Conservation (phyloP, 345 rosid species). For the Hirschfeldia incana region DNA sequence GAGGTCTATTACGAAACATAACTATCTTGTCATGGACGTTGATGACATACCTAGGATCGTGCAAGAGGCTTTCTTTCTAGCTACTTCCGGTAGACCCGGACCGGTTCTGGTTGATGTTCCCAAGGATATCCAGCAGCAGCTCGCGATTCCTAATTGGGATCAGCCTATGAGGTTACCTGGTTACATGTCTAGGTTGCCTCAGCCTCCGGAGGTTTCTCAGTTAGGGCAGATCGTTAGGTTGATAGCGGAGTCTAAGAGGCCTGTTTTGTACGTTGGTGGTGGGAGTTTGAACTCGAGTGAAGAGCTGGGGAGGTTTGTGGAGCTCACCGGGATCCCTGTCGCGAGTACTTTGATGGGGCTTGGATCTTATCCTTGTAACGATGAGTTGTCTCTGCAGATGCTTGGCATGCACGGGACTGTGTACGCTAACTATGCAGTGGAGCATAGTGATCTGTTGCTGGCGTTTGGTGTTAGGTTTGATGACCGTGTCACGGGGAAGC, state of each 20-base stretch:
- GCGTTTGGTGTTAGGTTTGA: conserved; percentile 98
- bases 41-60: conserved; percentile 89
- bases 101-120: conserved; percentile 91
- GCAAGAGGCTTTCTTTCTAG: conserved; percentile 78
- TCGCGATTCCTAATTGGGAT: conserved; percentile 80
- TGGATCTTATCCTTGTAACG: conserved; percentile 63
- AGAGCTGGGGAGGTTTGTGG: conserved; percentile 78
- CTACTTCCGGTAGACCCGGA: conserved; percentile 91
- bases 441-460: conserved; percentile 78
- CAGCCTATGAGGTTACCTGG: conserved; percentile 62
- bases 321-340: conserved; percentile 87
- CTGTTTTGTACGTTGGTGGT: conserved; percentile 96
- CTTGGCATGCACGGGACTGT: conserved; percentile 99
- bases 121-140: conserved; percentile 91
- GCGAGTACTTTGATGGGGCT: conserved; percentile 99
- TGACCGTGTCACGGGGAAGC: conserved; percentile 95
- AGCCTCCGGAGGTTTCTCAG: conserved; percentile 51
- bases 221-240: conserved; percentile 84
- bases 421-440: conserved; percentile 88
- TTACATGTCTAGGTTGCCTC: conserved; percentile 78
- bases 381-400: conserved; percentile 79
- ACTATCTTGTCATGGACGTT: conserved; percentile 79
- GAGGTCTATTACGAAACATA: conserved; percentile 85
- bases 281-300: conserved; percentile 94
- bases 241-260: conserved; percentile 74